Percentiles rank a stretch among this genome's conserved stretches.
Conservation (phyloP, 345 rosid genomes). For the Punica granatum region DNA sequence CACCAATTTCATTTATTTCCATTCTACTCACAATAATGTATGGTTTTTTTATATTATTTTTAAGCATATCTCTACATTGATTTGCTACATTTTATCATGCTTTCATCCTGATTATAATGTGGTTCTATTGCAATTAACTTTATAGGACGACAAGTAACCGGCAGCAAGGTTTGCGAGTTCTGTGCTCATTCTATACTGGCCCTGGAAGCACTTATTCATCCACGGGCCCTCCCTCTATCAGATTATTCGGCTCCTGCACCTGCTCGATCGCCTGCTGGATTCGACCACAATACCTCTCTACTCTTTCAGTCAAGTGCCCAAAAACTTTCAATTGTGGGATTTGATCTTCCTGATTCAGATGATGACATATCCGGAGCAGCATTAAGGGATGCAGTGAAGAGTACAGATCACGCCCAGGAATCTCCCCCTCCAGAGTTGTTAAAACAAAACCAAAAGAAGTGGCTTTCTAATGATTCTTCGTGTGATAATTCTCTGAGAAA, state of each 20-base stretch:
- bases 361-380: conserved; percentile 32
- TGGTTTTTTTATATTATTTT: no score
- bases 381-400: conserved; percentile 16
- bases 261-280: conserved; percentile 14
- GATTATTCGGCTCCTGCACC: conserved; percentile 24
- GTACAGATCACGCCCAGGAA: conserved; percentile 6
- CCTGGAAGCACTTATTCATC: conserved; percentile 81
- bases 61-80: no score
- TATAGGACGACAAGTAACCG: conserved; percentile 54
- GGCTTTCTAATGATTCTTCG: background rate
- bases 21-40: background rate
- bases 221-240: conserved; percentile 55
- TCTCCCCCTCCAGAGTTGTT: background rate
- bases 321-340: conserved; percentile 5
- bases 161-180: conserved; percentile 44
- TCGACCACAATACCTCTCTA: conserved; percentile 16
- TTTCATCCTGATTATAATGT: background rate
- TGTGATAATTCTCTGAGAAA: background rate
- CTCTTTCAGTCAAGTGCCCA: conserved; percentile 20
- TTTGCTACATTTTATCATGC: background rate
- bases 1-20: background rate
- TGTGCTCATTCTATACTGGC: conserved; percentile 70
- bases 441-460: background rate
- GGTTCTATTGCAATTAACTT: conserved; percentile 3
- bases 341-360: conserved; percentile 20